phyloP scores from a whole-genome alignment of 106 monocot species.

The Dioscorea alata region DNA sequence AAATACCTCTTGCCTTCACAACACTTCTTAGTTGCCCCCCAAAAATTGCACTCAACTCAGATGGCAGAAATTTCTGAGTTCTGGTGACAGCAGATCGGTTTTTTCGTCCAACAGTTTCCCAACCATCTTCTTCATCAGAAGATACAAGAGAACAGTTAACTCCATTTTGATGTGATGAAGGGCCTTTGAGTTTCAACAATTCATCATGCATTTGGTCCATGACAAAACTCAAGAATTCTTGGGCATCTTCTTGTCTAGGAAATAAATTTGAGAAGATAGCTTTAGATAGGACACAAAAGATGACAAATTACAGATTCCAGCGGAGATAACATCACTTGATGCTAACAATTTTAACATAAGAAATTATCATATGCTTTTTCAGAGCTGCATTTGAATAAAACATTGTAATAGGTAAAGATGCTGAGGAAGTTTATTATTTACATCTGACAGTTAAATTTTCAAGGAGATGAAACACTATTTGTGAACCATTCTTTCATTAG shows the following conservation, averaged over 20 bases:
- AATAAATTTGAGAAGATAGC: not conserved
- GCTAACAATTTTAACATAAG: too few species aligned
- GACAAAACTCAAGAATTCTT: conserved; percentile 91
- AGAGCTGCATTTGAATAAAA: too few species aligned
- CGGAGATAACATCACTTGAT: too few species aligned
- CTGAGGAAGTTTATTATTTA: too few species aligned
- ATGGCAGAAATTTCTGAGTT: conserved; percentile 89
- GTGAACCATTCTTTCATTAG: too few species aligned
- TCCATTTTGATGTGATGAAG: conserved; percentile 16
- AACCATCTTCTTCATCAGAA: conserved; percentile 85
- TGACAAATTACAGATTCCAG: too few species aligned
- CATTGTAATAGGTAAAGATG: too few species aligned
- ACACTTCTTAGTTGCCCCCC: conserved; percentile 87
- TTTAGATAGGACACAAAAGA: not conserved
- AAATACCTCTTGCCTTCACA: conserved; percentile 82
- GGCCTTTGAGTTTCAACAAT: conserved; percentile 60
- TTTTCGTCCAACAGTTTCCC: conserved; percentile 99
- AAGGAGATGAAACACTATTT: too few species aligned
- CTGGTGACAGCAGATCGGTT: conserved; percentile 91
- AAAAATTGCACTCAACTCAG: conserved; percentile 91
- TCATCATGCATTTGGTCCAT: conserved; percentile 98
- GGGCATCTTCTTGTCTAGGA: conserved; percentile 96
- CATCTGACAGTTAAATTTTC: too few species aligned
- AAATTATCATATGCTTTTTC: too few species aligned
- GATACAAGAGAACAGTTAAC: conserved; percentile 20